These are phyloP conservation scores for Citrus sinensis DNA, from an alignment of 345 rosid genomes.

Conservation along the genomic window DNA sequence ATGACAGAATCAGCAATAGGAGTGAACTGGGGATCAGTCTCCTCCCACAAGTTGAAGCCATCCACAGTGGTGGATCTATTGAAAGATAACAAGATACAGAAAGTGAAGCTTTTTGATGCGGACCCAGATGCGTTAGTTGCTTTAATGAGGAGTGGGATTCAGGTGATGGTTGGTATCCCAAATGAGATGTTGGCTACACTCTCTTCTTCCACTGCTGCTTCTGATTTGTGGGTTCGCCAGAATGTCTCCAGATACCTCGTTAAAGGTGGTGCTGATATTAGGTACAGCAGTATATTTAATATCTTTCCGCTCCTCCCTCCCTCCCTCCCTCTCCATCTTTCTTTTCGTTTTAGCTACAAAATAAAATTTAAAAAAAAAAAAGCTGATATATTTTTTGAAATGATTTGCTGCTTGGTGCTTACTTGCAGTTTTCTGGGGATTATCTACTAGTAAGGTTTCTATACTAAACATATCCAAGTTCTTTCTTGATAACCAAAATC, in stretches of 20 bases:
- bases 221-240: slow-evolving; percentile 80
- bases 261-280: slow-evolving; percentile 78
- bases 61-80: slow-evolving; percentile 93
- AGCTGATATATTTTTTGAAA: background rate
- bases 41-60: slow-evolving; percentile 66
- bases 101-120: slow-evolving; percentile 86
- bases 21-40: slow-evolving; percentile 89
- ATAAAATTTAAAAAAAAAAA: too few relatives aligned
- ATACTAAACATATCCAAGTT: background rate
- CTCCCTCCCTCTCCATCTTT: background rate
- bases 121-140: slow-evolving; percentile 60
- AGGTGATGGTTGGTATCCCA: slow-evolving; percentile 91
- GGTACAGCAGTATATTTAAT: slow-evolving; percentile 30
- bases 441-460: background rate
- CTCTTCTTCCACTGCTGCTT: slow-evolving; percentile 46
- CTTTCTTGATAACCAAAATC: background rate
- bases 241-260: slow-evolving; percentile 69
- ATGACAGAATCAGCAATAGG: slow-evolving; percentile 68
- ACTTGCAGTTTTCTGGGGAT: background rate
- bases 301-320: background rate
- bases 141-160: slow-evolving; percentile 73
- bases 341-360: background rate
- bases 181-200: slow-evolving; percentile 65
- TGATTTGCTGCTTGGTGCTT: background rate
- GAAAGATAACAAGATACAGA: slow-evolving; percentile 63